Evolutionary conservation across 2,329 filamentous ascomycete genomes (phyloP).

Genomic region (Ceratocystis smalleyi): DNA sequence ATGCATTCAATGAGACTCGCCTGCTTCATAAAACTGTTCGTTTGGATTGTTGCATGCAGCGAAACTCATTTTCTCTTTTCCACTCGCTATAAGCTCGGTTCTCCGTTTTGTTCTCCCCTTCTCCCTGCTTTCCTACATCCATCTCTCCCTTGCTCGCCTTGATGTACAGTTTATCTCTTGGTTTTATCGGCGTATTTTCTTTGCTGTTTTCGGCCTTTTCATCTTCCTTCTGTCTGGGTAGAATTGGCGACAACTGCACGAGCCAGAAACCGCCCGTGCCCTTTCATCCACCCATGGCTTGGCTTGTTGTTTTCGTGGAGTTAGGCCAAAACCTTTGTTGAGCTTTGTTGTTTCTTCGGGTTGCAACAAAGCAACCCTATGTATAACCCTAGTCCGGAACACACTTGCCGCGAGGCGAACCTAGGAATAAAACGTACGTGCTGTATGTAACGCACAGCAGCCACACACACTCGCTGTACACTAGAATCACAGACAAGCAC

Average conservation of each 20-base stretch:
- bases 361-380: not conserved
- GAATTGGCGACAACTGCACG: not conserved
- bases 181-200: not conserved
- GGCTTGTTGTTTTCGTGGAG: not conserved
- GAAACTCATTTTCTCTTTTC: not conserved
- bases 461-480: not conserved
- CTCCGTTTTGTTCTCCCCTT: not conserved
- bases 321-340: not conserved
- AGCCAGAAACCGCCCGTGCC: not conserved
- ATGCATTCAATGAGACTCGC: too few species aligned
- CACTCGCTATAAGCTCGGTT: not conserved
- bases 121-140: not conserved
- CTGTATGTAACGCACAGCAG: not conserved
- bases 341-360: not conserved
- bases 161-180: not conserved
- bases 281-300: not conserved
- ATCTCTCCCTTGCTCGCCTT: not conserved
- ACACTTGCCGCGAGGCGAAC: not conserved
- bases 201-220: not conserved
- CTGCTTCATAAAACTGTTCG: not conserved
- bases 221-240: not conserved
- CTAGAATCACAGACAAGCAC: not conserved
- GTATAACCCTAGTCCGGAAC: not conserved
- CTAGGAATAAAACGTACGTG: too few species aligned
- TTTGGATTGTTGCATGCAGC: not conserved